phyloP scores from a whole-genome alignment of 2,329 filamentous ascomycete species.

The Fusarium sp. region DNA sequence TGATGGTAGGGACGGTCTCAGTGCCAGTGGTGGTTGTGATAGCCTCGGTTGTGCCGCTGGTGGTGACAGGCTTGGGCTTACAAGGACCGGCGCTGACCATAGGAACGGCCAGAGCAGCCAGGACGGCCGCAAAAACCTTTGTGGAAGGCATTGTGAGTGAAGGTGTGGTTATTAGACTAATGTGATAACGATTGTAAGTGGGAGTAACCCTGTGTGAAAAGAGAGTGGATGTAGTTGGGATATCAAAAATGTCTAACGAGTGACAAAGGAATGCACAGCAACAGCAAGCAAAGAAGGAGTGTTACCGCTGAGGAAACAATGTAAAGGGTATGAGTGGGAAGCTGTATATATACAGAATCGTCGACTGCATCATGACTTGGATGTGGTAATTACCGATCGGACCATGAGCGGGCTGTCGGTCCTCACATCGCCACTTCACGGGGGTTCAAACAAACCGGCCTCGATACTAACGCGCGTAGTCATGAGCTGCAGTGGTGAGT shows the following conservation, averaged over 20 bases:
- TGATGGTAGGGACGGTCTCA: not conserved
- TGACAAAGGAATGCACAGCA: conserved; percentile 32
- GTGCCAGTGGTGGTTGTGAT: conserved; percentile 29
- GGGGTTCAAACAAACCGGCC: not conserved
- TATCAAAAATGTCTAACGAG: conserved; percentile 36
- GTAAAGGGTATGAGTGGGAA: not conserved
- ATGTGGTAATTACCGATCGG: conserved; percentile 20
- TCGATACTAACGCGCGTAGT: not conserved
- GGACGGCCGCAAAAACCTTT: conserved; percentile 42
- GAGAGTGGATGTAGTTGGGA: conserved; percentile 30
- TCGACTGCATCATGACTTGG: not conserved
- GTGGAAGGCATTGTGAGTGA: conserved; percentile 32
- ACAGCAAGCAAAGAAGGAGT: conserved; percentile 32
- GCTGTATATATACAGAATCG: conserved; percentile 26
- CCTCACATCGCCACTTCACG: conserved; percentile 7
- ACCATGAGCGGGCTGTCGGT: conserved; percentile 5
- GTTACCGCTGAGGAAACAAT: conserved; percentile 26
- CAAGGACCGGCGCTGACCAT: conserved; percentile 35
- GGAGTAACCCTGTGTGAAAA: conserved; percentile 11
- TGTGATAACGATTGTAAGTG: conserved; percentile 30
- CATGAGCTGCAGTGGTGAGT: not conserved
- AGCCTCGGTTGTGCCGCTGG: conserved; percentile 21
- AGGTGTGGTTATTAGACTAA: conserved; percentile 16
- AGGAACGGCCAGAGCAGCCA: conserved; percentile 39
- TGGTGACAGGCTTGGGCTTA: conserved; percentile 35